phyloP scores from a whole-genome alignment of 306 rosid genomes.

The Elaeagnus macrophylla region DNA sequence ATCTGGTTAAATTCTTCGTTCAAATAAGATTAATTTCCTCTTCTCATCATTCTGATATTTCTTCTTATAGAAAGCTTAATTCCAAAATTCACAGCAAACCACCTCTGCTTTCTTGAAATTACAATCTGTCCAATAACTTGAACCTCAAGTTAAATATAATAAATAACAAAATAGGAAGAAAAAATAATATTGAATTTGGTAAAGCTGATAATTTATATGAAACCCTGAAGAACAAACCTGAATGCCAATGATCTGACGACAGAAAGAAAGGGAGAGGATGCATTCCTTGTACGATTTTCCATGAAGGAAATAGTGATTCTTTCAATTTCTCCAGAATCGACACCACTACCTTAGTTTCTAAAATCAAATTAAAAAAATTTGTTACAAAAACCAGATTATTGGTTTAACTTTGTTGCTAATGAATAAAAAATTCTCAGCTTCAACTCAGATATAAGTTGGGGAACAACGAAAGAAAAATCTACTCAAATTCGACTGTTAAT shows the following conservation, averaged over 20 bases:
- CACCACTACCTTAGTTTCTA: slow-evolving; percentile 30
- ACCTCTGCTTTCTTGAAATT: too few species aligned
- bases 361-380: slow-evolving; percentile 8
- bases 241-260: slow-evolving; percentile 11
- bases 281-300: slow-evolving; percentile 16
- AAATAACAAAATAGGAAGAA: background rate
- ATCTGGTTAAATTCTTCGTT: too few species aligned
- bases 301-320: slow-evolving; percentile 23
- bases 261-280: slow-evolving; percentile 8
- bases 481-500: too few species aligned
- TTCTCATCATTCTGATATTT: too few species aligned
- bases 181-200: background rate
- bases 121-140: too few species aligned
- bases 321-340: slow-evolving; percentile 25
- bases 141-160: slow-evolving; percentile 6
- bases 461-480: too few species aligned
- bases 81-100: too few species aligned
- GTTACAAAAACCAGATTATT: background rate
- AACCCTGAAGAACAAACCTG: slow-evolving; percentile 27
- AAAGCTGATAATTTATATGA: background rate
- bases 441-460: too few species aligned
- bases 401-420: too few species aligned
- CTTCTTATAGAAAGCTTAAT: too few species aligned
- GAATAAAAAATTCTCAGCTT: too few species aligned
- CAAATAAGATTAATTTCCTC: too few species aligned